Conservation (phyloP, 1,139 yeast genomes). For the Debaryomyces fabryi region DNA sequence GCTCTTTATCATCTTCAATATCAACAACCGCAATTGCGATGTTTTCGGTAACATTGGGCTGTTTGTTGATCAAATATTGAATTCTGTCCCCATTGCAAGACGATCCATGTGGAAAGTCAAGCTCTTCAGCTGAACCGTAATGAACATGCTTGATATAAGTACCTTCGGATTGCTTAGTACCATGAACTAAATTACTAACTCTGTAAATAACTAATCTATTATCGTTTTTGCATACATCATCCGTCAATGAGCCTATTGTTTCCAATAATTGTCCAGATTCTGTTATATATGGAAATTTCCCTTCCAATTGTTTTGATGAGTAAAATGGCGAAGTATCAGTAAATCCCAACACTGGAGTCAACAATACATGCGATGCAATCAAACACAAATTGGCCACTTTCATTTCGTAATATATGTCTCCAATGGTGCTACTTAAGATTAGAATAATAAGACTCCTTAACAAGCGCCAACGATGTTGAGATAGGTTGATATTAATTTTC, state of each 20-base stretch:
- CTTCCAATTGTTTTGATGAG: slow-evolving; percentile 20
- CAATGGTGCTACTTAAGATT: background rate
- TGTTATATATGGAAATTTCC: slow-evolving; percentile 22
- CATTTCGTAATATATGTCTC: slow-evolving; percentile 9
- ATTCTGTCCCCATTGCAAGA: slow-evolving; percentile 18
- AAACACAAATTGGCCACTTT: slow-evolving; percentile 10
- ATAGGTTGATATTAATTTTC: background rate
- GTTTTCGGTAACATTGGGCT: slow-evolving; percentile 7
- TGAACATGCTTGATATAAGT: slow-evolving; percentile 34
- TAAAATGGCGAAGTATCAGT: slow-evolving; percentile 37
- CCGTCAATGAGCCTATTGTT: slow-evolving; percentile 19
- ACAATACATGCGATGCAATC: slow-evolving; percentile 9
- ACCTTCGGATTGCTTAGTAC: slow-evolving; percentile 13
- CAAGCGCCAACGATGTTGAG: slow-evolving; percentile 1
- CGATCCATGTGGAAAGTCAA: slow-evolving; percentile 25
- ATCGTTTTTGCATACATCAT: slow-evolving; percentile 19
- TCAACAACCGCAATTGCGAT: slow-evolving; percentile 27
- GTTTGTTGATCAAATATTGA: slow-evolving; percentile 9
- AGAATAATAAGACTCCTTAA: background rate
- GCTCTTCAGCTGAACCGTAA: slow-evolving; percentile 25
- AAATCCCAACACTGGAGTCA: slow-evolving; percentile 27
- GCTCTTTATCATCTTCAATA: slow-evolving; percentile 23
- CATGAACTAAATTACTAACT: slow-evolving; percentile 22
- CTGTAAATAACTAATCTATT: slow-evolving; percentile 26
- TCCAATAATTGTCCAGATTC: slow-evolving; percentile 20